A percentile compares a stretch with the other conserved stretches of the same genome.
phyloP scores from a whole-genome alignment of 768 basidiomycete genomes.

The Xanthoconium stramineum region DNA sequence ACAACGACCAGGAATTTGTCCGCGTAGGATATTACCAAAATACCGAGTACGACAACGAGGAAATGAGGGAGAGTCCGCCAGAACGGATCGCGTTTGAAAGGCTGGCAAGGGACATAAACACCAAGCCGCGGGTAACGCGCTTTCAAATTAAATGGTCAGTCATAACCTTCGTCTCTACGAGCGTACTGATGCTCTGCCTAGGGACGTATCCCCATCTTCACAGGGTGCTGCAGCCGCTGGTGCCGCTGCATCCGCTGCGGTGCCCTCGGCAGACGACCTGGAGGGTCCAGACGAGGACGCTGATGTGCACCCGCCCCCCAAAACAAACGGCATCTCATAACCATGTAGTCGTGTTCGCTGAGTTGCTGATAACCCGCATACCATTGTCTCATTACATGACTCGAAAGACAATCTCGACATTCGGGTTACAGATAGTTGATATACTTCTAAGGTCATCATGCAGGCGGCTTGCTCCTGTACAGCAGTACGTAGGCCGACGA shows the following conservation, averaged over 20 bases:
- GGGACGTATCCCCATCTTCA: slow-evolving; percentile 63
- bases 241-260: slow-evolving; percentile 68
- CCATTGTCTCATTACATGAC: slow-evolving; percentile 7
- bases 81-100: slow-evolving; percentile 69
- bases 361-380: slow-evolving; percentile 14
- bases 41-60: slow-evolving; percentile 95
- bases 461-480: slow-evolving; percentile 65
- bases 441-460: slow-evolving; percentile 17
- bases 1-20: slow-evolving; percentile 98
- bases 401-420: slow-evolving; percentile 3
- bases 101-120: slow-evolving; percentile 82
- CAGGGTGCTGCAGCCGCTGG: slow-evolving; percentile 46
- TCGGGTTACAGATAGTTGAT: slow-evolving; percentile 17
- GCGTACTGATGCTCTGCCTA: slow-evolving; percentile 23
- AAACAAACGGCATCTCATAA: slow-evolving; percentile 27
- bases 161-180: not conserved
- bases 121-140: slow-evolving; percentile 91
- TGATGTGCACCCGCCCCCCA: slow-evolving; percentile 13
- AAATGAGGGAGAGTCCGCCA: slow-evolving; percentile 77
- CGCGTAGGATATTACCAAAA: slow-evolving; percentile 99
- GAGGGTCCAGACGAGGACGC: slow-evolving; percentile 39
- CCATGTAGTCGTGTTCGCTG: not conserved
- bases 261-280: slow-evolving; percentile 69
- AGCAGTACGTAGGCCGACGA: slow-evolving; percentile 86
- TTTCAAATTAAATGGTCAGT: slow-evolving; percentile 85